phyloP scores from a whole-genome alignment of 106 monocot species.

The Dioscorea dumetorum region DNA sequence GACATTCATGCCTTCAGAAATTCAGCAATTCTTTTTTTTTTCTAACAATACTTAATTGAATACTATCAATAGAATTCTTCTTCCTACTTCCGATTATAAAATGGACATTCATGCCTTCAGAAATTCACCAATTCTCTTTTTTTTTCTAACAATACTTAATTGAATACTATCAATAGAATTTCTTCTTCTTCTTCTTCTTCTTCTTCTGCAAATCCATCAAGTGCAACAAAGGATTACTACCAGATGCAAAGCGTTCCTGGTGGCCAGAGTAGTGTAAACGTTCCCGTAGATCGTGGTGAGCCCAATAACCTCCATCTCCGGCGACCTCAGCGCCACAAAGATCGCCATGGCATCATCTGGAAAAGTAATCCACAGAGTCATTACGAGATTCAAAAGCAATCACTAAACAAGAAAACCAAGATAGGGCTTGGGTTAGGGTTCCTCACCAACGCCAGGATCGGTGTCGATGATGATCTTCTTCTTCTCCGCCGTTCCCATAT shows the following conservation, averaged over 20 bases:
- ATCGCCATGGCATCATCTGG: slow-evolving; percentile 97
- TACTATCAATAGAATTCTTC: too few relatives aligned
- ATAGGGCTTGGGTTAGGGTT: not conserved
- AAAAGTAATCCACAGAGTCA: not conserved
- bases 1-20: too few relatives aligned
- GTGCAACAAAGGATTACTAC: slow-evolving; percentile 22
- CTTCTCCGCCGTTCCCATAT: slow-evolving; percentile 58
- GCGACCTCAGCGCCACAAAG: slow-evolving; percentile 81
- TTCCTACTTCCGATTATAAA: too few relatives aligned
- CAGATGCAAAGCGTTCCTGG: slow-evolving; percentile 90
- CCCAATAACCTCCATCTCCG: slow-evolving; percentile 89
- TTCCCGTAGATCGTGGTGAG: slow-evolving; percentile 88
- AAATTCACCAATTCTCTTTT: too few relatives aligned
- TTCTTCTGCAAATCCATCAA: too few relatives aligned
- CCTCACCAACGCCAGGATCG: slow-evolving; percentile 83
- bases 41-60: too few relatives aligned
- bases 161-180: too few relatives aligned
- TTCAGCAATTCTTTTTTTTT: too few relatives aligned
- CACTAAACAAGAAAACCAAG: not conserved
- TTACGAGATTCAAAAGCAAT: not conserved
- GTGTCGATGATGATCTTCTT: slow-evolving; percentile 97
- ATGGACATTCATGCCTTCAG: too few relatives aligned
- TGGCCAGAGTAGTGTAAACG: slow-evolving; percentile 84
- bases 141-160: too few relatives aligned
- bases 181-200: too few relatives aligned